Evolutionary conservation across 805 yeast genomes (phyloP).

Genomic region (Wickerhamomyces canadensis): DNA sequence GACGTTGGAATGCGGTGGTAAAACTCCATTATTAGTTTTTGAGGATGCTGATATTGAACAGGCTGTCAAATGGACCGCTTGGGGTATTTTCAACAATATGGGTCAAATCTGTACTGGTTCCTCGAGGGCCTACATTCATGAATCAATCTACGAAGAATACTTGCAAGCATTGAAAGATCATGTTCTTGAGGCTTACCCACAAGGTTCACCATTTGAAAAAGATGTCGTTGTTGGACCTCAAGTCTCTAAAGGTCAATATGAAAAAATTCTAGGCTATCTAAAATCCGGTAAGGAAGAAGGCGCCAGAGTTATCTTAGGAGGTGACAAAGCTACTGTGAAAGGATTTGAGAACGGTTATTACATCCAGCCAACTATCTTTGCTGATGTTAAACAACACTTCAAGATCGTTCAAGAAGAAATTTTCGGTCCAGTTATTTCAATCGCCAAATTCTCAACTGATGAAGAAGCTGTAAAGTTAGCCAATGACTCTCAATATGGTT

Average conservation of each 20-base stretch:
- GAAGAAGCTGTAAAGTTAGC: constrained; percentile 40
- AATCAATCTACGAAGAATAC: constrained; percentile 46
- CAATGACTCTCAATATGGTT: constrained; percentile 39
- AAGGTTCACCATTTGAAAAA: constrained; percentile 41
- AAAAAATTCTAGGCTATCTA: constrained; percentile 39
- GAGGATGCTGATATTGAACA: constrained; percentile 42
- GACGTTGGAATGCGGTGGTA: constrained; percentile 49
- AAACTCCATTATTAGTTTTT: constrained; percentile 42
- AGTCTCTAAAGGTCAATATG: constrained; percentile 45
- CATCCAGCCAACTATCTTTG: constrained; percentile 43
- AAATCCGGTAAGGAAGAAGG: constrained; percentile 47
- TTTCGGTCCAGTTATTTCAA: constrained; percentile 47
- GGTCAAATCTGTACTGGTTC: constrained; percentile 67
- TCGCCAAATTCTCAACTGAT: constrained; percentile 36
- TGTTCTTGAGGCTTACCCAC: constrained; percentile 32
- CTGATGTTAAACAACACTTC: constrained; percentile 36
- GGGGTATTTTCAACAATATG: constrained; percentile 54
- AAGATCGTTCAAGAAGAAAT: constrained; percentile 42
- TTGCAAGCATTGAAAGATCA: constrained; percentile 33
- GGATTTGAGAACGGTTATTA: constrained; percentile 29
- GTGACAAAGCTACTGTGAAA: constrained; percentile 28
- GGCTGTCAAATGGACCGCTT: constrained; percentile 46
- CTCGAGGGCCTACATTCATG: constrained; percentile 53
- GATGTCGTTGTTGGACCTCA: constrained; percentile 48
- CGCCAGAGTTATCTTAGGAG: constrained; percentile 44